These are phyloP conservation scores for Adansonia gregorii DNA, from an alignment of 441 rosid genomes.

Conservation along the genomic window DNA sequence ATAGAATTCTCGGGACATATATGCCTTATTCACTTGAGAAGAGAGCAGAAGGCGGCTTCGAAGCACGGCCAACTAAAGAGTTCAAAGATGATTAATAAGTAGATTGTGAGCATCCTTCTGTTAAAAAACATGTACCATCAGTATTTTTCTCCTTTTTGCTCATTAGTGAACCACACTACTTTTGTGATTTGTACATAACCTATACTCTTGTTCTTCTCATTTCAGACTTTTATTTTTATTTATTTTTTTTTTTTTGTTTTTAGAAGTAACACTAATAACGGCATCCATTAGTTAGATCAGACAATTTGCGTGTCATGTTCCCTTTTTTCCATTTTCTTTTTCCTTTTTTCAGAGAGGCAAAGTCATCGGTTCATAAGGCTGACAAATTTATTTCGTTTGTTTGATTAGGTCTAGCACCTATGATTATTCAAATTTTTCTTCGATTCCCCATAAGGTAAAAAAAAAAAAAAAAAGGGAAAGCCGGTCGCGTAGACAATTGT, in stretches of 20 bases:
- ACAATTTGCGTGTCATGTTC: background rate
- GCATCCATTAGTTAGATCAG: background rate
- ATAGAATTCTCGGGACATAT: constrained; percentile 81
- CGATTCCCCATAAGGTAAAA: background rate
- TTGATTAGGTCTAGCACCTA: background rate
- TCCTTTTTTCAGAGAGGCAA: no score
- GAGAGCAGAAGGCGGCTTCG: background rate
- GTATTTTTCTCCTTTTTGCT: constrained; percentile 12
- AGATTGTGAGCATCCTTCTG: constrained; percentile 12
- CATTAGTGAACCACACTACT: constrained; percentile 20
- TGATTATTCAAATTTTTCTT: background rate
- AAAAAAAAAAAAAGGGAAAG: background rate
- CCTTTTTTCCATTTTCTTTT: no score
- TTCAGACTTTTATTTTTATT: background rate
- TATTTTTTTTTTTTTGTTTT: constrained; percentile 22
- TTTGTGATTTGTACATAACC: constrained; percentile 38
- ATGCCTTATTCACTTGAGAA: constrained; percentile 20
- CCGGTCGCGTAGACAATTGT: background rate
- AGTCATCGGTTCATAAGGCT: background rate
- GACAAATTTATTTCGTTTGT: background rate
- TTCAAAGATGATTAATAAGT: constrained; percentile 29
- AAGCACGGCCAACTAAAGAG: background rate
- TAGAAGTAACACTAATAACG: constrained; percentile 13
- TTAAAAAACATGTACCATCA: constrained; percentile 25
- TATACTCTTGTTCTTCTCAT: constrained; percentile 35